Evolutionary conservation across 1,284 basidiomycete species (phyloP).

Genomic region (Mycocalia duriaeana): DNA sequence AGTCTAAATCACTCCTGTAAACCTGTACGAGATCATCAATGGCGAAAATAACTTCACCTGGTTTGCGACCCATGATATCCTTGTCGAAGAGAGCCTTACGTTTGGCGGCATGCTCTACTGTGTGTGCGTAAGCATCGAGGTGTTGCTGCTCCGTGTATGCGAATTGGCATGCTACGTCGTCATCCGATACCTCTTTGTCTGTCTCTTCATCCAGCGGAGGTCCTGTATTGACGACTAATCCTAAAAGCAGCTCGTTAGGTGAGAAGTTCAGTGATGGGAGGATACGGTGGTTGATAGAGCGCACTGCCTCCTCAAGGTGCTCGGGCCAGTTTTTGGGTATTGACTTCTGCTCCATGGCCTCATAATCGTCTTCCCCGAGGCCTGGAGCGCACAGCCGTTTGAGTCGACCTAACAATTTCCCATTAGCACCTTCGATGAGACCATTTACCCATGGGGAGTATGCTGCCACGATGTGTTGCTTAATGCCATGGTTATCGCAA

Average conservation of each 20-base stretch:
- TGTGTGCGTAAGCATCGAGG: slow-evolving; percentile 16
- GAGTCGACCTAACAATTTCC: slow-evolving; percentile 3
- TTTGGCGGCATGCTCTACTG: slow-evolving; percentile 2
- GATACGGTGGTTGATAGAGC: slow-evolving; percentile 15
- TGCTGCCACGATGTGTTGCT: neutral
- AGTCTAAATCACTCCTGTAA: slow-evolving; percentile 13
- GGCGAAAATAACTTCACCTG: slow-evolving; percentile 11
- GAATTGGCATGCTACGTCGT: slow-evolving; percentile 11
- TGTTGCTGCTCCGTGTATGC: slow-evolving; percentile 19
- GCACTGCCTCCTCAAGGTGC: slow-evolving; percentile 15
- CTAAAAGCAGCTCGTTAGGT: slow-evolving; percentile 21
- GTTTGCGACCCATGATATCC: slow-evolving; percentile 7
- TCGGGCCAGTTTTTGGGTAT: slow-evolving; percentile 17
- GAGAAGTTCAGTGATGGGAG: slow-evolving; percentile 18
- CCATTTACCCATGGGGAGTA: neutral
- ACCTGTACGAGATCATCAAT: slow-evolving; percentile 13
- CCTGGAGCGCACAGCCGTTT: slow-evolving; percentile 7
- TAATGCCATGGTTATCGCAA: neutral
- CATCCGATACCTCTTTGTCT: too few species aligned
- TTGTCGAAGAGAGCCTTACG: slow-evolving; percentile 16
- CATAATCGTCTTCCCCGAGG: slow-evolving; percentile 7
- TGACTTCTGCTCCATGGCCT: slow-evolving; percentile 5
- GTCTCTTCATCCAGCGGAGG: slow-evolving; percentile 3
- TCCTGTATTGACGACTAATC: slow-evolving; percentile 17
- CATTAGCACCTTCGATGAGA: neutral